These are phyloP conservation scores for Elongisporangium undulatum DNA, from an alignment of 352 stramenopile species.

Conservation along the genomic window DNA sequence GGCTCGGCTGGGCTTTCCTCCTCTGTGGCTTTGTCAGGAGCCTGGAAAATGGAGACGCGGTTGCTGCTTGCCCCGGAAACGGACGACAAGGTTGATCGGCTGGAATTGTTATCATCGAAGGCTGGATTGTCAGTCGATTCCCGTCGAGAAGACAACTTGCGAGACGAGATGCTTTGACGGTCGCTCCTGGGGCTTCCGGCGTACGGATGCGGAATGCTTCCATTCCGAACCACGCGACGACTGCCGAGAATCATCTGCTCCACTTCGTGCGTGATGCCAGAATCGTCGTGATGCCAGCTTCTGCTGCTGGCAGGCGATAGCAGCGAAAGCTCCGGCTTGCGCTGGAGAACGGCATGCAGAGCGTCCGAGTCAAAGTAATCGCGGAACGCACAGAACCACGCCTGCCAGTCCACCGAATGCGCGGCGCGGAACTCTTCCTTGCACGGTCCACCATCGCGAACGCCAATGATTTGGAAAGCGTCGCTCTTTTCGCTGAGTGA, in stretches of 20 bases:
- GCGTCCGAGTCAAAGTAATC: slow-evolving; percentile 38
- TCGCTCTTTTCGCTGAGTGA: slow-evolving; percentile 39
- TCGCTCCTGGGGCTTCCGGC: neutral
- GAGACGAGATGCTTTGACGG: neutral
- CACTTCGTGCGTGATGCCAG: slow-evolving; percentile 1
- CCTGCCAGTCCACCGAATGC: slow-evolving; percentile 28
- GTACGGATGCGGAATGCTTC: neutral
- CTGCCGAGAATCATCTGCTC: slow-evolving; percentile 2
- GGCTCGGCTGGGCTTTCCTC: neutral
- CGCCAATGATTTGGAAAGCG: slow-evolving; percentile 50
- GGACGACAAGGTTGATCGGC: slow-evolving; percentile 7
- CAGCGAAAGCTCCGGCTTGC: slow-evolving; percentile 34
- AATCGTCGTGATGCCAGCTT: slow-evolving; percentile 10
- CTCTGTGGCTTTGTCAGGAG: slow-evolving; percentile 1
- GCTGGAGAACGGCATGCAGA: slow-evolving; percentile 25
- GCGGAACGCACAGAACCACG: slow-evolving; percentile 43
- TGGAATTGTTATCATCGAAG: slow-evolving; percentile 5
- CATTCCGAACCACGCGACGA: neutral
- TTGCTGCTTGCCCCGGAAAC: slow-evolving; percentile 1
- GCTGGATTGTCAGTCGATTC: slow-evolving; percentile 1
- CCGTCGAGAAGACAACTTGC: neutral
- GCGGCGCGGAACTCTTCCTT: slow-evolving; percentile 44
- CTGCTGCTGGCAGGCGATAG: slow-evolving; percentile 6
- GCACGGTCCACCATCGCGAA: slow-evolving; percentile 29
- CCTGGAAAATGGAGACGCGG: slow-evolving; percentile 5